Base-by-base conservation (phyloP, 2,329 filamentous ascomycete genomes). In the Zymoseptoria passerinii region DNA sequence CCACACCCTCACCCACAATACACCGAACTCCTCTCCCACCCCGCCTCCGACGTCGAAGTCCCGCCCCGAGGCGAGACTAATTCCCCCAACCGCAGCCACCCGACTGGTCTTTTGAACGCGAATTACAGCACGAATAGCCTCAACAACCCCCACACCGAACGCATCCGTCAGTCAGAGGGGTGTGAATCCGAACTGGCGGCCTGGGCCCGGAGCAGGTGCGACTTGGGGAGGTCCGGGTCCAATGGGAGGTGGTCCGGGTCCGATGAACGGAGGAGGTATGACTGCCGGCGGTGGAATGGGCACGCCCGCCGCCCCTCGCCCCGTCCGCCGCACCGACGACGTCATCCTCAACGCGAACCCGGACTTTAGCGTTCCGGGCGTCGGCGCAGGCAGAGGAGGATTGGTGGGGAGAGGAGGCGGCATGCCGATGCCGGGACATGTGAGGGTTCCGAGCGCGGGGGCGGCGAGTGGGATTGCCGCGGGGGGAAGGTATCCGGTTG, bases 151-250 rank as follows among this genome's bases (percentile, higher is more conserved):
- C 79, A 79, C n/a, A 84, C 83, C 65, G 87, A 90, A 63, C 84
- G 88, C 63, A 69, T 94, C 89, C 9, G 87, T 97, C 51, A 92
- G 88, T 0, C 91, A 96, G 73, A 83, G 92, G 35, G 88, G 89
- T 1, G 78, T 96, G 56, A 96, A 96, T 72, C 92, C 92, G 6
- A 85, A 86, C 60, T 96, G 92, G 92, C 83, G 88, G n/a, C 74
- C 74, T 62, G 2, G 77, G 19, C 59, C 59, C n/a, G n/a, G n/a
- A 1, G 50, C 23, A 13, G 23, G 23, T 4, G 23, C 23, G 23
- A 2, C 23, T 13, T 28, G 16, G 23, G 56, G 55, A 8, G 50
- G 51, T 8, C 69, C 53, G 10, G 35, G 35, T 2, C n/a, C 35
- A 6, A 44, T 44, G 35, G 2, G n/a, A n/a, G 55, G 52, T 40